phyloP scores from a whole-genome alignment of 192 early-diverging fungal species.

The Cetraspora pellucida region DNA sequence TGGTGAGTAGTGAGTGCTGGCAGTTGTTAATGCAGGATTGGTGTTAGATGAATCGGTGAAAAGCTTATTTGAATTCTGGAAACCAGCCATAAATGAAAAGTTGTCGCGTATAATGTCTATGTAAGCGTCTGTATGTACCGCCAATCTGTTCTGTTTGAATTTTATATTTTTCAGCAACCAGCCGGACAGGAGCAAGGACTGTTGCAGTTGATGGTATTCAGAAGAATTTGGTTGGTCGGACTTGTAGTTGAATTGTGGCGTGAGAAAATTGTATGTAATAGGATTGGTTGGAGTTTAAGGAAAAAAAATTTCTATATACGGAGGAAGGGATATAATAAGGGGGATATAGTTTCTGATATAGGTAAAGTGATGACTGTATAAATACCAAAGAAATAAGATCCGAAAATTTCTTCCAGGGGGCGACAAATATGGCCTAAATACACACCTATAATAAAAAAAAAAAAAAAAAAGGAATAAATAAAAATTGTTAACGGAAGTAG shows the following conservation, averaged over 20 bases:
- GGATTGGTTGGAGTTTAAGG: background rate
- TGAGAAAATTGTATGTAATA: conserved; percentile 15
- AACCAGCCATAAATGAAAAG: conserved; percentile 29
- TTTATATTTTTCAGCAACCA: conserved; percentile 24
- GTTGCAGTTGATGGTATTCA: background rate
- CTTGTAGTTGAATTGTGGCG: background rate
- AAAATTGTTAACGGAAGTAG: no score
- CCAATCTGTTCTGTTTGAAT: conserved; percentile 24
- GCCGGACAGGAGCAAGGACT: background rate
- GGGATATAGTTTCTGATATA: background rate
- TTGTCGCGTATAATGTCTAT: conserved; percentile 9
- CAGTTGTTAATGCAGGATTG: conserved; percentile 31
- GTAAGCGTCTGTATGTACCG: conserved; percentile 31
- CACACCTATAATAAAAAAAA: background rate
- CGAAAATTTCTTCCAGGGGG: background rate
- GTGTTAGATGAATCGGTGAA: conserved; percentile 32
- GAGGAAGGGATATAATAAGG: background rate
- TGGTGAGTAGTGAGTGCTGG: conserved; percentile 23
- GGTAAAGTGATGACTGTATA: background rate
- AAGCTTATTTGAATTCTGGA: conserved; percentile 33
- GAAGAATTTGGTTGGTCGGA: background rate
- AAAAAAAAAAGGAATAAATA: no score
- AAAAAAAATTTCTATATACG: background rate
- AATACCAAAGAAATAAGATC: conserved; percentile 5
- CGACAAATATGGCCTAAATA: background rate